These are phyloP conservation scores for Elasticomyces elasticus DNA, from an alignment of 495 filamentous ascomycete species.

Conservation along the genomic window DNA sequence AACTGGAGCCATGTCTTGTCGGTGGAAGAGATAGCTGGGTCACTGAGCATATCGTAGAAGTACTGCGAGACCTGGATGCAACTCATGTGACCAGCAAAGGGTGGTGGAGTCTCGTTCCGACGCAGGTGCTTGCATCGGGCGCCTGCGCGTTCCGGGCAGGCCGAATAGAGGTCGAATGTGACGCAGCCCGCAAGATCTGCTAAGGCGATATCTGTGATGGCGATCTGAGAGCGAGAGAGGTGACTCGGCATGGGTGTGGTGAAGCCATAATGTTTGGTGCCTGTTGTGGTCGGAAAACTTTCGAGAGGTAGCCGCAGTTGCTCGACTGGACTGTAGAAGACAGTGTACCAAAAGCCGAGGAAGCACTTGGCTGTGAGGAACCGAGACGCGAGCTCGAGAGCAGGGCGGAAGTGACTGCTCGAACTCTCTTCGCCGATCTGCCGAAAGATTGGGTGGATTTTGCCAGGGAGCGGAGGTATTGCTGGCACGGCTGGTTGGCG, in stretches of 20 bases:
- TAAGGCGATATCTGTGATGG: not conserved
- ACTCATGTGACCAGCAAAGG: not conserved
- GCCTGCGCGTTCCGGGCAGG: not conserved
- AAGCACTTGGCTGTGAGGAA: not conserved
- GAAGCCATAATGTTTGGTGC: not conserved
- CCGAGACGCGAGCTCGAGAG: not conserved
- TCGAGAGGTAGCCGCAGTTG: not conserved
- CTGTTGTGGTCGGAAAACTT: not conserved
- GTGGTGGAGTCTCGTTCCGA: not conserved
- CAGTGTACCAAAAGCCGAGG: not conserved
- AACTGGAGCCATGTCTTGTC: slow-evolving; percentile 1
- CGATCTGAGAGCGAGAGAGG: not conserved
- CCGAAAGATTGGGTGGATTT: not conserved
- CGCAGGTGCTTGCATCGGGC: not conserved
- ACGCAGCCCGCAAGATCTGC: not conserved
- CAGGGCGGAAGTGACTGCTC: not conserved
- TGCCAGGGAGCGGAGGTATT: not conserved
- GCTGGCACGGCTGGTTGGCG: not conserved
- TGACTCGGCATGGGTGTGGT: not conserved
- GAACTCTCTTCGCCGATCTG: not conserved
- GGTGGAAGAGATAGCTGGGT: not conserved
- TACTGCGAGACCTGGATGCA: not conserved
- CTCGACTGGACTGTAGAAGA: not conserved
- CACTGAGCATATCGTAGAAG: not conserved
- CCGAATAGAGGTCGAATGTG: not conserved